phyloP scores from a whole-genome alignment of 73 alveolate species.

The Effrenium voratum region DNA sequence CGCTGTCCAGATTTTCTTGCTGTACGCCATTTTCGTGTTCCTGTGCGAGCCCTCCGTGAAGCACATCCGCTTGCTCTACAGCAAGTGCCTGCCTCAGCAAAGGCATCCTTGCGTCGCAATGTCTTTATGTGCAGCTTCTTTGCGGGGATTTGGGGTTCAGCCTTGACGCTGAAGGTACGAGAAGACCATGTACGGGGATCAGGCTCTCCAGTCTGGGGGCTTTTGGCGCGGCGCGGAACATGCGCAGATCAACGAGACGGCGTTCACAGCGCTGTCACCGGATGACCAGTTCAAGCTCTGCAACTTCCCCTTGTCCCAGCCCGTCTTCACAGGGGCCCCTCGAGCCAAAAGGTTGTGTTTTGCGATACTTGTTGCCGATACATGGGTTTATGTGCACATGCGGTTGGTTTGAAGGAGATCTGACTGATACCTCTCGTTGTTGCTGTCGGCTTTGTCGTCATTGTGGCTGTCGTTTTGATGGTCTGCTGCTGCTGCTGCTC shows the following conservation, averaged over 20 bases:
- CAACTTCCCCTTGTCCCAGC: background rate
- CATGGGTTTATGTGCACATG: background rate
- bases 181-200: background rate
- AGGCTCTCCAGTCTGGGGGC: background rate
- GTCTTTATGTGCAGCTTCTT: no score
- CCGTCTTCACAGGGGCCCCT: background rate
- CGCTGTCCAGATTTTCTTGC: no score
- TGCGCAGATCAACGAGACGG: background rate
- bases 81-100: no score
- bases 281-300: background rate
- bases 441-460: background rate
- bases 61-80: no score
- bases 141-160: no score
- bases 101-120: no score
- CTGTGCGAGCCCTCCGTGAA: no score
- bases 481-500: background rate
- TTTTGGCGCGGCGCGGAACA: background rate
- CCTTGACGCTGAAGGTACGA: no score
- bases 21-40: no score
- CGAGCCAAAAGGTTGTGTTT: background rate
- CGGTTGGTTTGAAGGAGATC: background rate
- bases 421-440: background rate
- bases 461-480: background rate
- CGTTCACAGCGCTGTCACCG: background rate
- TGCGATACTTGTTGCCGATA: background rate